Evolutionary conservation across 2,329 filamentous ascomycete genomes (phyloP).

Genomic region (Trichophyton benhamiae): DNA sequence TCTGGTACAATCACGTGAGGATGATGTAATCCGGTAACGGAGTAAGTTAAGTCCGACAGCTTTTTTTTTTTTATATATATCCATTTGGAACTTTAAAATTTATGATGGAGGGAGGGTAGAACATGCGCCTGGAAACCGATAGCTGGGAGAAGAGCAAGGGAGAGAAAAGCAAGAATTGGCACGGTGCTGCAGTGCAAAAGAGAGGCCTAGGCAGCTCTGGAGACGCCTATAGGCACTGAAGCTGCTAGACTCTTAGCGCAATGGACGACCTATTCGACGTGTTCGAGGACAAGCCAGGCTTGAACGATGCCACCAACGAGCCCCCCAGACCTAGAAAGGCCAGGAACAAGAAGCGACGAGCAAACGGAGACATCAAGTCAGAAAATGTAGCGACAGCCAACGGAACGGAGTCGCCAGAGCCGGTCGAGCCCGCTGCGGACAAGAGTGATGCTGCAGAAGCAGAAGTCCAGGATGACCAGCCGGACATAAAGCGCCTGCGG

Average conservation of each 20-base stretch:
- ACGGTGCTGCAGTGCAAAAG: not conserved
- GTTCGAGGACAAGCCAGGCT: slow-evolving; percentile 54
- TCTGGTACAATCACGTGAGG: not conserved
- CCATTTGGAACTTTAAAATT: too few relatives aligned
- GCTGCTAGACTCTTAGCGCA: slow-evolving; percentile 9
- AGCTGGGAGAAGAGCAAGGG: too few relatives aligned
- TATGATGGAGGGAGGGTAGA: too few relatives aligned
- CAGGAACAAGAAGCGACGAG: slow-evolving; percentile 73
- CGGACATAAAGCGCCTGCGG: slow-evolving; percentile 37
- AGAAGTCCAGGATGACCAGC: slow-evolving; percentile 24
- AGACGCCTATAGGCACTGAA: not conserved
- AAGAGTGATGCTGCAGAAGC: slow-evolving; percentile 11
- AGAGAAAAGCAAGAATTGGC: not conserved
- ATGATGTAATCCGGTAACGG: not conserved
- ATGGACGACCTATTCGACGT: slow-evolving; percentile 78
- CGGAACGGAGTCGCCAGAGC: slow-evolving; percentile 17
- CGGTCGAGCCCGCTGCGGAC: slow-evolving; percentile 13
- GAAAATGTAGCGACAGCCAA: slow-evolving; percentile 20
- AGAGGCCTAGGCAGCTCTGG: not conserved
- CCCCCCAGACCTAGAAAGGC: slow-evolving; percentile 38
- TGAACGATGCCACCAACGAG: slow-evolving; percentile 20
- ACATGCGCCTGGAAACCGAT: too few relatives aligned
- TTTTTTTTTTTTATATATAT: not conserved
- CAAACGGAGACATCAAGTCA: slow-evolving; percentile 62
- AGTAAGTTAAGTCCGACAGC: not conserved